Base-by-base conservation (phyloP, 192 early-diverging fungal genomes). In the Funneliformis geosporum region DNA sequence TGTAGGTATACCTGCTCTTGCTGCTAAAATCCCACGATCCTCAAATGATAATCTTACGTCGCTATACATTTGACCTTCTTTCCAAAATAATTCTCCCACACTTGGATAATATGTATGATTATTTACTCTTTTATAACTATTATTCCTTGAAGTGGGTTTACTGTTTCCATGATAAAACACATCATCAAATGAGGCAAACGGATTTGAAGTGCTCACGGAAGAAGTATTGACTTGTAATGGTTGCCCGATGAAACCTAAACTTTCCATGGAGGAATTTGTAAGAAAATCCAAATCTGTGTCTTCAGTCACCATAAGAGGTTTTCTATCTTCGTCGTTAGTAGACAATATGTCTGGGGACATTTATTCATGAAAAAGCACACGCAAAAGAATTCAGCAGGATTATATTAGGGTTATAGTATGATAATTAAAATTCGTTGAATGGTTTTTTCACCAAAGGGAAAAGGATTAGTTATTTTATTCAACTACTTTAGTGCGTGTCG, bases 41-140 rank as follows among this genome's bases (percentile, higher is more conserved):
- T 79, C 60, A 9, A 82, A 80, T 11, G 81, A 72, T 28, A 82
- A 65, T 78, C 44, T 78, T 23, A 82, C 78, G 27, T 82, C 81
- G n/a, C 77, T 79, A 74, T 82, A 82, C 28, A 73, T 43, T 40
- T 44, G n/a, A 14, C 77, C 77, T 66, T 75, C 16, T 27, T 59
- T 27, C 81, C 81, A 82, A 10, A 82, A 42, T 62, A 82, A 72
- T 65, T 79, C 78, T 25, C 81, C 81, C 44, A 82, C 39, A 70
- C 28, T 50, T 73, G 39, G 60, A 74, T 59, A 74, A 69, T 69
- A 9, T 2, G 33, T 33, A 33, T 33, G 33, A 33, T 33, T 2
- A 33, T 33, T 33, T 33, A 33, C 33, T 33, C 0, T 33, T n/a
- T 42, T 69, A n/a, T 18, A 14, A 39, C 9, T 69, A 5, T 14